Evolutionary conservation across 2,329 filamentous ascomycete species (phyloP).

Genomic region (Chrysosporium queenslandicum): DNA sequence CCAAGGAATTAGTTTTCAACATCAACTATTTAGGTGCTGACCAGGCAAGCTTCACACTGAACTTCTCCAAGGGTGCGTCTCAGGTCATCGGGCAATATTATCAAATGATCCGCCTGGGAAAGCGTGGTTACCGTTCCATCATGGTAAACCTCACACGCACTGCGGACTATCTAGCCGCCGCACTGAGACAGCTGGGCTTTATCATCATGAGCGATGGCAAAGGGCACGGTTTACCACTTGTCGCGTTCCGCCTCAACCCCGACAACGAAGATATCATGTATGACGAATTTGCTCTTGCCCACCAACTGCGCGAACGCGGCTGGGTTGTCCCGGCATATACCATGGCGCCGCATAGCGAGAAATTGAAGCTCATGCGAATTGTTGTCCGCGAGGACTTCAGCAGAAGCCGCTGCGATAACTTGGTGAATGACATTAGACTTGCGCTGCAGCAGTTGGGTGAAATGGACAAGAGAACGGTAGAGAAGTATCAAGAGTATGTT

Average conservation of each 20-base stretch:
- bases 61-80: conserved; percentile 91
- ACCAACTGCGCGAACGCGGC: conserved; percentile 72
- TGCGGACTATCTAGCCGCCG: conserved; percentile 71
- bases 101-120: conserved; percentile 88
- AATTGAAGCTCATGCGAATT: conserved; percentile 81
- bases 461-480: conserved; percentile 62
- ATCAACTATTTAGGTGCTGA: conserved; percentile 98
- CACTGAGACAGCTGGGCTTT: conserved; percentile 67
- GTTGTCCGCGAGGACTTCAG: conserved; percentile 91
- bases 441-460: conserved; percentile 60
- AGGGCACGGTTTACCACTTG: conserved; percentile 73
- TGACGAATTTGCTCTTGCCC: conserved; percentile 70
- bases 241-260: conserved; percentile 69
- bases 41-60: conserved; percentile 90
- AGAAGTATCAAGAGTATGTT: conserved; percentile 56
- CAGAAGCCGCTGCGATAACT: conserved; percentile 65
- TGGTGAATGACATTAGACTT: conserved; percentile 69
- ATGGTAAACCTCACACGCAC: conserved; percentile 89
- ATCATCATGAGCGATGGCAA: conserved; percentile 73
- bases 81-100: conserved; percentile 97
- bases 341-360: conserved; percentile 79
- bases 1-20: conserved; percentile 92
- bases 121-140: conserved; percentile 82
- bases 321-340: conserved; percentile 97
- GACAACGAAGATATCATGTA: conserved; percentile 45